Evolutionary conservation across 306 rosid genomes (phyloP), one percentile per base, ranked within the genome.

Genomic region (Vigna hirtella): DNA sequence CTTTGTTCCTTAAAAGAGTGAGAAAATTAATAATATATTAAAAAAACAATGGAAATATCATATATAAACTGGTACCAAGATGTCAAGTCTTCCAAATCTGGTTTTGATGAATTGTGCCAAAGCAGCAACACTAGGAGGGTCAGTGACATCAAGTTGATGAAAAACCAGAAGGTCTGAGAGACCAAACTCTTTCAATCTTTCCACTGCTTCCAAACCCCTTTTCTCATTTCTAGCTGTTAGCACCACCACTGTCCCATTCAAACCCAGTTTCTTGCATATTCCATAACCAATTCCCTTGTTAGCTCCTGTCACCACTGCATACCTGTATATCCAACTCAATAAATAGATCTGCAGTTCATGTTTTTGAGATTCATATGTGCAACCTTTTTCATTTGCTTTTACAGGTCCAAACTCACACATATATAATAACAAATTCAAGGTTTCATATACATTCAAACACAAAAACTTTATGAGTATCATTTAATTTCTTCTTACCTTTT

Each of bases 91-190:
- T 26, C 88, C 84, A 42, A 82, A 74, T 13, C 6, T 7, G 30
- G 76, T 57, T 58, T 66, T 64, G 63, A 85, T 74, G 79, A 85
- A 85, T 3, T 72, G 16, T 28, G 73, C 63, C 15, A 85, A 51
- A 34, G 88, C 49, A 64, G 73, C 77, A 48, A 82, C 79, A 49
- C 86, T 82, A 3, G 79, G 3, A 45, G 79, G 77, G 18, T 82
- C 79, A 78, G 84, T 82, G 1, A 85, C 84, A 74, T 85, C 86
- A 85, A 85, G 88, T 77, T 82, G 88, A 64, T 85, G 88, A 65
- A 70, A 85, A 76, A 78, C 24, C 6, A 82, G 11, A 62, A 36
- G 18, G 0, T 77, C 53, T 42, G 85, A 85, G n/a, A 74, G 56
- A 0, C 79, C 86, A 69, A 81, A 74, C 26, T 81, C 83, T 49